Base-by-base conservation (phyloP, 768 basidiomycete genomes). In the Candolleomyces efflorescens region DNA sequence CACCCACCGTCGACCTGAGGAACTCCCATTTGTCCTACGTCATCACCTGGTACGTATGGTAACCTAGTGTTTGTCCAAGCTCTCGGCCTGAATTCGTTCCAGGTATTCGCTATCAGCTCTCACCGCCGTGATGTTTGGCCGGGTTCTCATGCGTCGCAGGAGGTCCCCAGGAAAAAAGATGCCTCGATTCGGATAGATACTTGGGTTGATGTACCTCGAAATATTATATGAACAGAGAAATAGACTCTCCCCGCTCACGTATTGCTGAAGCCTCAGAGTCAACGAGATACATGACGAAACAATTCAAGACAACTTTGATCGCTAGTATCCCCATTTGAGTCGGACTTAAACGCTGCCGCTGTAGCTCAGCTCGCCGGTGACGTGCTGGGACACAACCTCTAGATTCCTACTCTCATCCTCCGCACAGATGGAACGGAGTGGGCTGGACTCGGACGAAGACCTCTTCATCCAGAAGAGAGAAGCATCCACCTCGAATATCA, bases 11-110 rank as follows among this genome's bases (percentile, higher is more conserved):
- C 23, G 93, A 98, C 65, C 74, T 99, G 46, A 81, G 97, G 49
- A 99, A 99, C 71, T 84, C 92, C 38, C 97, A 99, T 74, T 79
- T 92, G 6, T 94, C 93, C 11, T 99, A 99, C 72, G 92, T 97
- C 3, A 82, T 90, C 13, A 99, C 95, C 11, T 99, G 97, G 97
- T 94, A 67, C 37, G 80, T 67, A 37, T 50, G 41, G 36, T 51
- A 22, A 26, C 52, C 20, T 56, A 37, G 56, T 47, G 54, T 32
- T 53, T 0, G 13, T 22, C 41, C 13, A 22, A 55, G 18, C 58
- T 13, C 55, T 15, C 13, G 32, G 6, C 32, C 5, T 32, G 32
- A 32, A 32, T 32, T 15, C 45, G 18, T 18, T 17, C 43, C 64
- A 97, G 95, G 95, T 94, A 91, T 75, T 85, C 93, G 1, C 76